Conservation (phyloP, 2,329 filamentous ascomycete genomes). For the Neonectria ditissima region DNA sequence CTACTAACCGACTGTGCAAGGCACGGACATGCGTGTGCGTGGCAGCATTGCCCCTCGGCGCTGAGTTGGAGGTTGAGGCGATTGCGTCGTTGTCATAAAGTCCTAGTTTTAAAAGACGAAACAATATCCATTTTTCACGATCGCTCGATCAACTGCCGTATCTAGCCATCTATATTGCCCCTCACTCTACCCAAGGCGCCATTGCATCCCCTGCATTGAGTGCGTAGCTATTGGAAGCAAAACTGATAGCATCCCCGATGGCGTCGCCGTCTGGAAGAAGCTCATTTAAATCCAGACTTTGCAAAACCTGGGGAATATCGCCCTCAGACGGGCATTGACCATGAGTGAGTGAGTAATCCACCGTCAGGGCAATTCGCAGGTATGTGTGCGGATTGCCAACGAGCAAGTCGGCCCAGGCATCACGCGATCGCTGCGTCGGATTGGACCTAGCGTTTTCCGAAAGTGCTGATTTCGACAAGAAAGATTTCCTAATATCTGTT, state of each 20-base stretch:
- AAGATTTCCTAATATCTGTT: not conserved
- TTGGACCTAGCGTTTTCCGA: not conserved
- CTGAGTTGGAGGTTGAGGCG: constrained; percentile 78
- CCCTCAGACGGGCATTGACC: not conserved
- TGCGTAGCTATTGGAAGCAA: not conserved
- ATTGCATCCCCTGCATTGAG: not conserved
- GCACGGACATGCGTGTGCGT: constrained; percentile 78
- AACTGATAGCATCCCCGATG: not conserved
- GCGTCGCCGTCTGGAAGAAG: not conserved
- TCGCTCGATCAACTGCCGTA: no score
- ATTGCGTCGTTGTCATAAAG: constrained; percentile 18
- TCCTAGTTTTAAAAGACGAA: no score
- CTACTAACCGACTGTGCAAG: constrained; percentile 38
- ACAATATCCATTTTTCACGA: no score
- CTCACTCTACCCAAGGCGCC: no score
- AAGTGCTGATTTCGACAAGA: not conserved
- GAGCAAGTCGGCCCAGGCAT: not conserved
- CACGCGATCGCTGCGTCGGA: not conserved
- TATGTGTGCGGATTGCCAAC: not conserved
- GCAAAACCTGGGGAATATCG: not conserved
- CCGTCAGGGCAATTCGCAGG: not conserved
- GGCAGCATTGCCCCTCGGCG: constrained; percentile 76
- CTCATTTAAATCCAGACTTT: not conserved
- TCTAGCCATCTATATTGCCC: no score
- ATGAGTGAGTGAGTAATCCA: not conserved